Percentiles rank a stretch among this genome's conserved stretches.
These are phyloP conservation scores for Eucalyptus fibrosa DNA, from an alignment of 345 rosid species.

Conservation along the genomic window DNA sequence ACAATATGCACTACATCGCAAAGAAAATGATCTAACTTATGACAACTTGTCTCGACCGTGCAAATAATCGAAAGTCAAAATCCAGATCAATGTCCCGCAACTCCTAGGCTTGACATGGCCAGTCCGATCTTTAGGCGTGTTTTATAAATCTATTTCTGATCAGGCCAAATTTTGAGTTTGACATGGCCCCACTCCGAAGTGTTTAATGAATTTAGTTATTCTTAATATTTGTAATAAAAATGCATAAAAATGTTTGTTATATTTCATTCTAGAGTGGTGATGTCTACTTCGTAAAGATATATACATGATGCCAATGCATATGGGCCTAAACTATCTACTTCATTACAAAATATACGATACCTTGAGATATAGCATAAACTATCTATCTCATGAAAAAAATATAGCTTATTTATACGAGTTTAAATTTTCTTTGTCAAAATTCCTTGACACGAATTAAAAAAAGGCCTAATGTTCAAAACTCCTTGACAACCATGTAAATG, in stretches of 20 bases:
- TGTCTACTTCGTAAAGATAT: background rate
- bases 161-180: background rate
- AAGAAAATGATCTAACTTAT: background rate
- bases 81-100: background rate
- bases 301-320: background rate
- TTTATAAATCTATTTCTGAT: background rate
- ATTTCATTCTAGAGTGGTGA: background rate
- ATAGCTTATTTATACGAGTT: background rate
- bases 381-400: background rate
- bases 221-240: background rate
- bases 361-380: background rate
- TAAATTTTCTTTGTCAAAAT: too few species aligned
- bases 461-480: background rate
- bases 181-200: background rate
- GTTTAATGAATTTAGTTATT: background rate
- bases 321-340: background rate
- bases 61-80: background rate
- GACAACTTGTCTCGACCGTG: background rate
- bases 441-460: too few species aligned
- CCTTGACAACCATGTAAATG: background rate
- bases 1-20: background rate
- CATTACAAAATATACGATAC: background rate
- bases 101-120: background rate
- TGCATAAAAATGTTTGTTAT: background rate
- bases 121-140: background rate